Conservation (phyloP, 2,329 filamentous ascomycete genomes). For the Colletotrichum zoysiae region DNA sequence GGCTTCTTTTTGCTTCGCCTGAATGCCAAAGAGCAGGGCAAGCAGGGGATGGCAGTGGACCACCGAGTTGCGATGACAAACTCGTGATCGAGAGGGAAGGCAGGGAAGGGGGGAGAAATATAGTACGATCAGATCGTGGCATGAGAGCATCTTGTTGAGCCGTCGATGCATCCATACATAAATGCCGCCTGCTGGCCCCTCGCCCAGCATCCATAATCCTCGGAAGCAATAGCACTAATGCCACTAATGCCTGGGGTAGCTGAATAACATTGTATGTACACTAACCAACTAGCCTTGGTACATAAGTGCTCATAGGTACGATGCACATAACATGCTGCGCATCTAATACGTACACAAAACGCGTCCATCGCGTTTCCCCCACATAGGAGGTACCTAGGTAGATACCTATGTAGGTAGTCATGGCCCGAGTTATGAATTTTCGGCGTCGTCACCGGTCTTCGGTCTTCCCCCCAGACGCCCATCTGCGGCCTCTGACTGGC, state of each 20-base stretch:
- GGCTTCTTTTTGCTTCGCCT: conserved; percentile 29
- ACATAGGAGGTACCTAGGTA: too few species aligned
- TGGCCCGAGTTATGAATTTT: conserved; percentile 31
- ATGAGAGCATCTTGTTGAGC: not conserved
- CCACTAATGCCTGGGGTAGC: conserved; percentile 24
- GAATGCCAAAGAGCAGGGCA: conserved; percentile 4
- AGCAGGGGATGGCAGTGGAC: conserved; percentile 15
- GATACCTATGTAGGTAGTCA: too few species aligned
- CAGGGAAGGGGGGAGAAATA: not conserved
- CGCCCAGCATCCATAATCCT: conserved; percentile 24
- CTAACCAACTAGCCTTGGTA: too few species aligned
- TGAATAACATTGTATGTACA: not conserved
- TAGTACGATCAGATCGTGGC: not conserved
- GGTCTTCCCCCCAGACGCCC: conserved; percentile 9
- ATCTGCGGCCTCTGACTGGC: conserved; percentile 21
- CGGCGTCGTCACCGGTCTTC: conserved; percentile 34
- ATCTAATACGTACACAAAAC: conserved; percentile 24
- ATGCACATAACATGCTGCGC: too few species aligned
- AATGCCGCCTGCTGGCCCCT: conserved; percentile 34
- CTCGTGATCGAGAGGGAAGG: not conserved
- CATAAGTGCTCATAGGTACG: too few species aligned
- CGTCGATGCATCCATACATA: conserved; percentile 17
- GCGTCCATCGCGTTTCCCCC: conserved; percentile 32
- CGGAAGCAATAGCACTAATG: conserved; percentile 19
- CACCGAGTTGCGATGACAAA: not conserved